Base-by-base conservation (phyloP, 441 rosid species). In the Viola pubescens region DNA sequence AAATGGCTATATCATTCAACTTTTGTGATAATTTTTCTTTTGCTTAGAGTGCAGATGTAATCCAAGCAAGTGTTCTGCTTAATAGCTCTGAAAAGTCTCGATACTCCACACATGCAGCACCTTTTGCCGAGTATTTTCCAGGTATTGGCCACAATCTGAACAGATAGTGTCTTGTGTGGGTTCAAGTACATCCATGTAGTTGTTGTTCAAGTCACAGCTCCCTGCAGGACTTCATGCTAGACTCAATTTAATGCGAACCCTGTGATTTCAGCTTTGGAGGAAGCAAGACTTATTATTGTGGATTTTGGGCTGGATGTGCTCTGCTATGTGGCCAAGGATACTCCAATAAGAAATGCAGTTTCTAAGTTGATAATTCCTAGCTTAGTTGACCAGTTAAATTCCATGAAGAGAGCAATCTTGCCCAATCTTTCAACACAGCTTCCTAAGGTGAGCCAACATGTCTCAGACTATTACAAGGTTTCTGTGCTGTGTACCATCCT, bases 21-120 rank as follows among this genome's bases (percentile, higher is more conserved):
- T 34, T 70, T 63, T 69, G 59, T 79, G 67, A 79, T 54, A 60
- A 53, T 71, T 68, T 77, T 72, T 76, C 65, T 16, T 16, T 16
- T 73, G 66, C 84, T 60, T 84, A 89, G 97, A 80, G 68, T 84
- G 97, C 94, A 91, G 95, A 87, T 71, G 66, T 60, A 72, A 72
- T 91, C 81, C 85, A 85, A 72, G 77, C 89, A 59, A 77, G 73
- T 63, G 70, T 87, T 66, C 77, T 87, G 64, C 76, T 79, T 67
- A 91, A 85, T 75, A 75, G 70, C 67, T 87, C 95, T 56, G 71
- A 73, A 37, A 82, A 69, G 51, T 65, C 78, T 57, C 61, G 44
- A 59, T 68, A 71, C 62, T 51, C 79, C 57, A 64, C 19, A 16
- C 19, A 16, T 16, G 19, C 72, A 47, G 84, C 88, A 34, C 94